Conservation (phyloP, 2,329 filamentous ascomycete genomes). For the Neonectria faginata region DNA sequence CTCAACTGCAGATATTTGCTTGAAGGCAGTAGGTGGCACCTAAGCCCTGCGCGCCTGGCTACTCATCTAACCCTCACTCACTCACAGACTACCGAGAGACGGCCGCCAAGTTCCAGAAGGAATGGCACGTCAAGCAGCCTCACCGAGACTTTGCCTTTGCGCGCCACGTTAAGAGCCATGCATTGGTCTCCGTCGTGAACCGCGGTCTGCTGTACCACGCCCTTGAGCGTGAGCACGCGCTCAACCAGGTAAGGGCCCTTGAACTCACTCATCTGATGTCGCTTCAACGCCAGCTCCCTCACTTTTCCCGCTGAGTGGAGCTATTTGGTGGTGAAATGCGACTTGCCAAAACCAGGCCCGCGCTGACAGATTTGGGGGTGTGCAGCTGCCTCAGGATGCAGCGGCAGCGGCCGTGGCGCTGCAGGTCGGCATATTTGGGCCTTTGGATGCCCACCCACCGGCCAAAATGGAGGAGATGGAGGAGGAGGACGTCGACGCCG, state of each 20-base stretch:
- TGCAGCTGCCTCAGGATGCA: constrained; percentile 63
- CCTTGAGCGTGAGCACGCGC: constrained; percentile 67
- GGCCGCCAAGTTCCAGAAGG: constrained; percentile 75
- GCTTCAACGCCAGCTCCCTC: constrained; percentile 27
- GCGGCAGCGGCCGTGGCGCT: constrained; percentile 60
- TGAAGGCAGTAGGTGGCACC: constrained; percentile 69
- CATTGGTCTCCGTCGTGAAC: constrained; percentile 72
- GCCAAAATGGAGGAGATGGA: constrained; percentile 53
- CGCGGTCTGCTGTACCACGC: constrained; percentile 72
- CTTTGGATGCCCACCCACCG: constrained; percentile 60
- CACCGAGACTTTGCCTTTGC: constrained; percentile 73
- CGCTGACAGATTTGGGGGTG: constrained; percentile 42
- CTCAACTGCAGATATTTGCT: constrained; percentile 64
- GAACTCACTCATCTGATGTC: constrained; percentile 12
- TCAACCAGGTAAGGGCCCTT: constrained; percentile 59
- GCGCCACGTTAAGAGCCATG: constrained; percentile 73
- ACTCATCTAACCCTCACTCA: constrained; percentile 43
- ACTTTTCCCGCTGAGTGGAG: constrained; percentile 25
- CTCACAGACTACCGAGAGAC: constrained; percentile 73
- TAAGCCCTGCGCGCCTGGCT: constrained; percentile 32
- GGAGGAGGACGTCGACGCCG: constrained; percentile 51
- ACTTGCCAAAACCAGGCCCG: constrained; percentile 39
- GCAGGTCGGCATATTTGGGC: constrained; percentile 68
- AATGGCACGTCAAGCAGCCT: constrained; percentile 73
- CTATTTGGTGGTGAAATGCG: constrained; percentile 31